Base-by-base conservation (phyloP, 257 asterid genomes). In the Nicotiana noctiflora region DNA sequence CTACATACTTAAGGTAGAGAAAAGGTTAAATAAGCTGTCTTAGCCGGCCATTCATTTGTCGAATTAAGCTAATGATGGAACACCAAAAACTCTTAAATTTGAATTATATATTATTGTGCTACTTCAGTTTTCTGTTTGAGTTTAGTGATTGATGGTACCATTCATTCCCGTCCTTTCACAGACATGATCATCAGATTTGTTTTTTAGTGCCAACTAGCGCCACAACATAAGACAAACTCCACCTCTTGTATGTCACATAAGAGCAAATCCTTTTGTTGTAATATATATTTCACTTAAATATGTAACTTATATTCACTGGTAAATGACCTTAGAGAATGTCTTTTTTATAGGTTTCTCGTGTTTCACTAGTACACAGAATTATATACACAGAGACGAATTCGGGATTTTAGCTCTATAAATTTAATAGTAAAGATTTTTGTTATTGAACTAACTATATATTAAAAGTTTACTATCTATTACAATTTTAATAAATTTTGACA, bases 1-100 rank as follows among this genome's bases (percentile, higher is more conserved):
- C 49, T 75, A 75, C 46, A 51, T 25, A 62, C 77, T 44, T 79
- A 78, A 79, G 44, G 79, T 46, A 65, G 79, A 55, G 87, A 86
- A 90, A 90, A 76, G 81, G 90, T 89, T 86, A 86, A 79, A 84
- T 82, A 79, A 75, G 89, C 86, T 86, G 91, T 80, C 90, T 63
- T 81, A 86, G 97, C 97, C 95, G 95, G 93, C 94, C 92, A 21
- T n/a, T 18, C 32, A 21, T 72, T 88, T 88, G 93, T 87, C 90
- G 75, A 84, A 83, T 84, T 89, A 21, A 14, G 74, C 23, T 78
- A 59, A 62, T 23, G 23, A 37, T 77, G 72, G 81, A 86, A 81
- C 52, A 55, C 49, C 59, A 27, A 63, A 81, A 82, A 84, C 86
- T 80, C 25, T 75, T 53, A 81, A 40, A 0, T 0, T 40, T 8